phyloP scores from a whole-genome alignment of 148 eudicot genomes.

The Rhododendron henanense region DNA sequence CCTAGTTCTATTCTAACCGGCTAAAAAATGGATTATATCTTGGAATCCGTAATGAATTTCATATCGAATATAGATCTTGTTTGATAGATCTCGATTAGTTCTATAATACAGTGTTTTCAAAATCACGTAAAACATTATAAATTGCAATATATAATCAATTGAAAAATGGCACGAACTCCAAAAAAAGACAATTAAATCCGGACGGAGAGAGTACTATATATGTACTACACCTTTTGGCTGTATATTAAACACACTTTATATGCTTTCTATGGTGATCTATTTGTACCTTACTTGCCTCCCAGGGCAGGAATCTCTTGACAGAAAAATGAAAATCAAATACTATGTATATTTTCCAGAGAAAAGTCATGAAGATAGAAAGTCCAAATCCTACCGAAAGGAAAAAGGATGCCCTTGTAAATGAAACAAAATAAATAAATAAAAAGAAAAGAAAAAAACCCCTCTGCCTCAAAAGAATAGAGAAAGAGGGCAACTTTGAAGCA shows the following conservation, averaged over 20 bases:
- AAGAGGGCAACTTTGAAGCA: not conserved
- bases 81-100: no score
- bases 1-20: no score
- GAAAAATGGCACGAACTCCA: no score
- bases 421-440: not conserved
- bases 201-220: no score
- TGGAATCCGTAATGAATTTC: no score
- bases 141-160: no score
- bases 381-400: not conserved
- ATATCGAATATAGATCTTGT: no score
- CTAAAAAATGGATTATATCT: no score
- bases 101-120: no score
- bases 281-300: constrained; percentile 11
- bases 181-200: no score
- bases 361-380: not conserved
- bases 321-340: not conserved
- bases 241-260: not conserved
- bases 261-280: not conserved
- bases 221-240: no score
- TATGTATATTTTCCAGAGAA: not conserved
- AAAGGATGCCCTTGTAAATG: not conserved
- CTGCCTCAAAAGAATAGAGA: not conserved
- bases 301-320: constrained; percentile 4
- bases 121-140: no score
- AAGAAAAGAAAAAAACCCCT: not conserved